phyloP scores from a whole-genome alignment of 257 asterid genomes.

The Solanum ossicruentum region DNA sequence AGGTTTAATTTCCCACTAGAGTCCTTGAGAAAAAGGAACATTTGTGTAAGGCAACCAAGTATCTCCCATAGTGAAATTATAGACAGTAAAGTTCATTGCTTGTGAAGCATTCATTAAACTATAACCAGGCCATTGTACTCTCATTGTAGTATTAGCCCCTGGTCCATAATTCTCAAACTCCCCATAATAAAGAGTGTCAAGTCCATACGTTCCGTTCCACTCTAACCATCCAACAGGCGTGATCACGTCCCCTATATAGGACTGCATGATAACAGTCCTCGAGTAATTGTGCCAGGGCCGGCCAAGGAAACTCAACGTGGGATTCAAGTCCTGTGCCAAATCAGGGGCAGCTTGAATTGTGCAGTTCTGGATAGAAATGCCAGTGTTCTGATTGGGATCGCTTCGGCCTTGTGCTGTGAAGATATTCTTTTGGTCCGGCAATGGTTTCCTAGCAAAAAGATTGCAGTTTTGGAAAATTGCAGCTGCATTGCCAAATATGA shows the following conservation, averaged over 20 bases:
- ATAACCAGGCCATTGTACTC: constrained; percentile 16
- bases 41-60: constrained; percentile 20
- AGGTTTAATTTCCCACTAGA: not conserved
- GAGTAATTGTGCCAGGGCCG: constrained; percentile 12
- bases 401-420: constrained; percentile 12
- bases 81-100: constrained; percentile 23
- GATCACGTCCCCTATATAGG: constrained; percentile 2
- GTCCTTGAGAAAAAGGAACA: constrained; percentile 14
- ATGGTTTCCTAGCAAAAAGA: constrained; percentile 4
- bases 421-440: constrained; percentile 5
- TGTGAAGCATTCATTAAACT: constrained; percentile 10
- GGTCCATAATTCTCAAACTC: constrained; percentile 8
- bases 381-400: constrained; percentile 9
- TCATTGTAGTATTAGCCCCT: constrained; percentile 6
- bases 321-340: not conserved
- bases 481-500: not conserved
- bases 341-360: constrained; percentile 11
- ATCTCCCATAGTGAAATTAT: constrained; percentile 25
- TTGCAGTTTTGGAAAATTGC: not conserved
- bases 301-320: not conserved
- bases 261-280: constrained; percentile 11
- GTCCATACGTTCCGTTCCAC: constrained; percentile 4
- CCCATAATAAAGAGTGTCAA: constrained; percentile 9
- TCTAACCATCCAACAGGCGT: constrained; percentile 11
- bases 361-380: constrained; percentile 11